A percentile compares a stretch with the other conserved stretches of the same genome.
phyloP scores from a whole-genome alignment of 1,284 basidiomycete genomes.

The Anthracocystis setariae region DNA sequence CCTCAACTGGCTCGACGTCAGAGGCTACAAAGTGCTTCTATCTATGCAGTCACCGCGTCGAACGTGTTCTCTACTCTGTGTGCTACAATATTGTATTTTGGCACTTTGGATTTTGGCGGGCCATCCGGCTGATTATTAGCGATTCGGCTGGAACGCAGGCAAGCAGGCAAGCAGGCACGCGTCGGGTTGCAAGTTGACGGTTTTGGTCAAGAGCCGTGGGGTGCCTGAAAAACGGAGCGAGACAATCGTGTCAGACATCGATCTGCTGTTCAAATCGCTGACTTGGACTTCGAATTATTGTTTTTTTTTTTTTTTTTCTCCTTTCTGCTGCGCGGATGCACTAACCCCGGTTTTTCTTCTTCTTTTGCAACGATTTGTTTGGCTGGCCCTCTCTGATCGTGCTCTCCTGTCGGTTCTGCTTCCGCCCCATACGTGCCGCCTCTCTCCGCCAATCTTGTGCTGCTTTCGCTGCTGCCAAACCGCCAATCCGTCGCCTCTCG shows the following conservation, averaged over 20 bases:
- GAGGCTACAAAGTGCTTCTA: too few species aligned
- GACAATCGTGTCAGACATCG: neutral
- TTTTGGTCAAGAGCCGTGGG: too few species aligned
- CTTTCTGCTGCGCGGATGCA: neutral
- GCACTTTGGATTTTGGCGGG: too few species aligned
- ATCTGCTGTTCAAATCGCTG: conserved; percentile 3
- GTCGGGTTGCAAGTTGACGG: too few species aligned
- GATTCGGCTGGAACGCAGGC: too few species aligned
- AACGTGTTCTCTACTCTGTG: too few species aligned
- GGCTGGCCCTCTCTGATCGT: neutral
- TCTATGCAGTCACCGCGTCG: too few species aligned
- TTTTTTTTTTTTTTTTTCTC: conserved; percentile 2
- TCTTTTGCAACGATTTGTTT: neutral
- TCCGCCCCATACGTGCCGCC: neutral
- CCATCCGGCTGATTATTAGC: too few species aligned
- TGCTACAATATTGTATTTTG: too few species aligned
- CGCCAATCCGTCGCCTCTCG: neutral
- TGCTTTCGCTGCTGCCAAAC: neutral
- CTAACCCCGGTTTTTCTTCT: neutral
- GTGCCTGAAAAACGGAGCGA: too few species aligned
- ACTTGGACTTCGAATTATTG: neutral
- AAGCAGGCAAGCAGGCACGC: too few species aligned
- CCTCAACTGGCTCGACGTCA: too few species aligned
- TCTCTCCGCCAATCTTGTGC: neutral
- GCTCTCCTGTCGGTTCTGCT: neutral